Evolutionary conservation across 345 rosid genomes (phyloP).

Genomic region (Bruguiera sexangula): DNA sequence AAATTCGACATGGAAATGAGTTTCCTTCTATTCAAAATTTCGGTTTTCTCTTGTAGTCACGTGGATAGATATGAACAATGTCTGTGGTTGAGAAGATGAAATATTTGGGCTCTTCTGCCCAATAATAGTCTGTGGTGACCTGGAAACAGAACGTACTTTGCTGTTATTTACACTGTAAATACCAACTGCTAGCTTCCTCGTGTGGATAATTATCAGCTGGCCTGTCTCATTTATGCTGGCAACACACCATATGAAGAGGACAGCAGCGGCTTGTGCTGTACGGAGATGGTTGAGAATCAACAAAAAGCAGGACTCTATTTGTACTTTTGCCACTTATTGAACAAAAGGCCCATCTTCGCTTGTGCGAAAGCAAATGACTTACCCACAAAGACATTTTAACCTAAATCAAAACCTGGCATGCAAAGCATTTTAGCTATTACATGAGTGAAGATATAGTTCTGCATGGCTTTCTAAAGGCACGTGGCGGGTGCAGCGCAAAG

Average conservation of each 20-base stretch:
- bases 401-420: background rate
- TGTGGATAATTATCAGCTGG: background rate
- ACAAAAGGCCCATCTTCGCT: too few species aligned
- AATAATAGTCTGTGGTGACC: too few species aligned
- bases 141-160: background rate
- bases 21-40: too few species aligned
- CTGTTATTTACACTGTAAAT: background rate
- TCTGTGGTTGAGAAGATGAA: too few species aligned
- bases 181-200: background rate
- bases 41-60: too few species aligned
- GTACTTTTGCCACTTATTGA: too few species aligned
- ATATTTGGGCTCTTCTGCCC: too few species aligned
- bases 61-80: too few species aligned
- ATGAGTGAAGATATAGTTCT: background rate
- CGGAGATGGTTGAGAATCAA: too few species aligned
- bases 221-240: background rate
- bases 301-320: too few species aligned
- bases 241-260: background rate
- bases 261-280: too few species aligned
- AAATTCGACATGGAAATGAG: too few species aligned
- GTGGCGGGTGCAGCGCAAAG: slow-evolving; percentile 2
- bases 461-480: slow-evolving; percentile 18
- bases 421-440: background rate
- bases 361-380: background rate
- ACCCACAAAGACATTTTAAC: background rate